Percentiles rank a stretch among this genome's conserved stretches.
These are phyloP conservation scores for Colletotrichum camelliae DNA, from an alignment of 2,329 filamentous ascomycete genomes.

Conservation along the genomic window DNA sequence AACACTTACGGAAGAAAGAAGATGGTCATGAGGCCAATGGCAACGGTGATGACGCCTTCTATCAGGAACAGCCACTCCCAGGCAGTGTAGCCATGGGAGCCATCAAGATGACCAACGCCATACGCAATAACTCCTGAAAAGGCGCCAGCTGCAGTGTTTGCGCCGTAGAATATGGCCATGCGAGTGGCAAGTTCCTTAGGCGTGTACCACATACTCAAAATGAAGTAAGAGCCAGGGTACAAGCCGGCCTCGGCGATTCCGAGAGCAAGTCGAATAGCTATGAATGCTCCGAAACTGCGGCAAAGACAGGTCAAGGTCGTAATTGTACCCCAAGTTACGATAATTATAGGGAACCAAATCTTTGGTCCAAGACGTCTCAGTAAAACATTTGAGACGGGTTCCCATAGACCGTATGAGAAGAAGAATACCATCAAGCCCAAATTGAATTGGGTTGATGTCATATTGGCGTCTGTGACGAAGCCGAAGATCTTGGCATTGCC, in stretches of 20 bases:
- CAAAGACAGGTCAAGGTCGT: background rate
- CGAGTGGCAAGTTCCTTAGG: background rate
- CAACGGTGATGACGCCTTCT: background rate
- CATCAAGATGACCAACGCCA: background rate
- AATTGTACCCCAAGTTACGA: background rate
- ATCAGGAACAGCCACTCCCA: background rate
- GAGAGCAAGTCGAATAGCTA: background rate
- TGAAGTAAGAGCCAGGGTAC: background rate
- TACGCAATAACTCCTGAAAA: background rate
- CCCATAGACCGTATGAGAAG: slow-evolving; percentile 38
- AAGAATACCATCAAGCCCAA: slow-evolving; percentile 45
- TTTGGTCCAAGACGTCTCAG: background rate
- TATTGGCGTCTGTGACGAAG: background rate
- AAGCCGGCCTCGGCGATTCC: background rate
- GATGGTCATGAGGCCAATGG: background rate
- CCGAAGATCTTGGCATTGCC: slow-evolving; percentile 15
- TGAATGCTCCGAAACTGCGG: background rate
- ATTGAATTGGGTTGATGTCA: slow-evolving; percentile 35
- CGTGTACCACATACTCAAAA: background rate
- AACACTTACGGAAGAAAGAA: background rate
- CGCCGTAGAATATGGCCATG: background rate
- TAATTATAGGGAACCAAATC: background rate
- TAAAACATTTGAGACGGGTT: background rate
- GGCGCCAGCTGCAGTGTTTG: background rate
- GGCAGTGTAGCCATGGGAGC: background rate